A percentile compares a stretch with the other conserved stretches of the same genome.
Conservation (phyloP, 1,139 yeast species). For the Scheffersomyces illinoinensis region DNA sequence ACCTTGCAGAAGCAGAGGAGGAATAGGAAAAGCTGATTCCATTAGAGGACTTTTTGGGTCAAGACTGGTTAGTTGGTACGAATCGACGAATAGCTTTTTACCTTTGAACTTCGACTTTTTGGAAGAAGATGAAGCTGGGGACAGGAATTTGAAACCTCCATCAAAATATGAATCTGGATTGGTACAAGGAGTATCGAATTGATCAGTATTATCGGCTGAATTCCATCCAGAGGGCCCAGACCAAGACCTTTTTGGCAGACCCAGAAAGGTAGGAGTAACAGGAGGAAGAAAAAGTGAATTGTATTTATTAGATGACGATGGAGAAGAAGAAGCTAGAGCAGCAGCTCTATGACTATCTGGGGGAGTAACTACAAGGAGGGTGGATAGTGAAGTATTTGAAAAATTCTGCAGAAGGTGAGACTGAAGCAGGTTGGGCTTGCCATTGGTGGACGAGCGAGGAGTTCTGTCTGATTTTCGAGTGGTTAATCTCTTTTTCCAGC, state of each 20-base stretch:
- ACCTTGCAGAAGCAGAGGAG: neutral
- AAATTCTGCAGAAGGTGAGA: neutral
- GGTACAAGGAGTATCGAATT: neutral
- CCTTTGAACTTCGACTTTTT: neutral
- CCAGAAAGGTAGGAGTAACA: neutral
- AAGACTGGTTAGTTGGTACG: neutral
- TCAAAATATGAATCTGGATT: neutral
- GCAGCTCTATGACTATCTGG: neutral
- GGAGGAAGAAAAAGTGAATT: neutral
- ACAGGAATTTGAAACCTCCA: neutral
- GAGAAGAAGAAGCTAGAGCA: neutral
- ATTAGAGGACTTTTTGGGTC: slow-evolving; percentile 1
- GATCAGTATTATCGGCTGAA: neutral
- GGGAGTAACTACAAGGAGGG: neutral
- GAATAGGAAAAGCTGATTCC: neutral
- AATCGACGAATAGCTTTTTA: neutral
- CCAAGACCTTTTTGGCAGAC: neutral
- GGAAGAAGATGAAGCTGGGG: neutral
- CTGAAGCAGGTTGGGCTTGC: neutral
- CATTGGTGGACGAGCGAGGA: neutral
- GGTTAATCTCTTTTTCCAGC: neutral
- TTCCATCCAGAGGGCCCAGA: neutral
- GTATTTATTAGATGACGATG: neutral
- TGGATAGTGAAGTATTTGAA: neutral
- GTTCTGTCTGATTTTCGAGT: neutral